Percentiles rank a stretch among this genome's conserved stretches.
phyloP scores from a whole-genome alignment of 2,329 filamentous ascomycete genomes.

The Xylariaceae sp. region DNA sequence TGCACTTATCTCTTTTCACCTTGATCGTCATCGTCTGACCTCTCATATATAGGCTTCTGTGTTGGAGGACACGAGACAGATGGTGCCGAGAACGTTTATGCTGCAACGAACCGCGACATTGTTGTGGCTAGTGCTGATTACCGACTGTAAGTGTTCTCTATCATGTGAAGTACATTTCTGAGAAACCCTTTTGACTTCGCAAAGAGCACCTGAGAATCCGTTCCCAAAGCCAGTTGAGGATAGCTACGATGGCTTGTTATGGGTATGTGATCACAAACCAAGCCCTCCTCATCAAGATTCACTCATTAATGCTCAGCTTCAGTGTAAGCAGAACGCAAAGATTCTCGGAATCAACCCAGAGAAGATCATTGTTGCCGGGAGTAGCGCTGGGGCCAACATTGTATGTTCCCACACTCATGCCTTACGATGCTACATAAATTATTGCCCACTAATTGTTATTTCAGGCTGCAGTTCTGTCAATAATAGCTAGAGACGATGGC shows the following conservation, averaged over 20 bases:
- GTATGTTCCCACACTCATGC: neutral
- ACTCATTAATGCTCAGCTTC: neutral
- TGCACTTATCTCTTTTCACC: neutral
- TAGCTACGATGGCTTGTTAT: conserved; percentile 55
- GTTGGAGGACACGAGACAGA: conserved; percentile 46
- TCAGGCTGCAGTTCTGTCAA: conserved; percentile 16
- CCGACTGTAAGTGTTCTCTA: conserved; percentile 40
- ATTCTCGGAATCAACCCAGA: conserved; percentile 24
- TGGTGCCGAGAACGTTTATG: conserved; percentile 45
- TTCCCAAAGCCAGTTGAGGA: conserved; percentile 59
- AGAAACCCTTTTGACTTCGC: conserved; percentile 26
- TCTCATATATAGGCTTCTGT: neutral
- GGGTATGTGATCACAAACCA: conserved; percentile 36
- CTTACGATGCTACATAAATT: neutral
- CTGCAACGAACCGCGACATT: conserved; percentile 42
- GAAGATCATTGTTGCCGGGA: conserved; percentile 25
- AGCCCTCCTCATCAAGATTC: neutral
- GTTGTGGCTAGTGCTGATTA: conserved; percentile 49
- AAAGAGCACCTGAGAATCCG: conserved; percentile 57
- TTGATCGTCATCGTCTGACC: neutral
- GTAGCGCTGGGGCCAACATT: conserved; percentile 26
- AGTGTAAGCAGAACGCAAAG: conserved; percentile 24
- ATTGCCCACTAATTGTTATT: no score
- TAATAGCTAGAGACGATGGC: conserved; percentile 18
- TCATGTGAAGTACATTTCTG: neutral